Evolutionary conservation across 352 stramenopile species (phyloP).

Genomic region (Aphanomyces euteiches): DNA sequence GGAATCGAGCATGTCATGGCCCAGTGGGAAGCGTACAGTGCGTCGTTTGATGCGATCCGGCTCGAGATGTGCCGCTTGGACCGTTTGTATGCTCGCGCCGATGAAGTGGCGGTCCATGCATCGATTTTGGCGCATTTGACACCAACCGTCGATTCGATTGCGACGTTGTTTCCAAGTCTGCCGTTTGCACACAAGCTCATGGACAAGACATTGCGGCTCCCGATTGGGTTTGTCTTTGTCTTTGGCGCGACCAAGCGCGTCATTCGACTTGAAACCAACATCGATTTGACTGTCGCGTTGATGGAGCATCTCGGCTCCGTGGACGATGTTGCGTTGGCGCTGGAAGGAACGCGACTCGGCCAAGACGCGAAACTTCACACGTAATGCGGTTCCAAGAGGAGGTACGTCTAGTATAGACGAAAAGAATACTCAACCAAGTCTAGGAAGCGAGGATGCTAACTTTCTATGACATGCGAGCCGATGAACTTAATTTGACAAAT

Average conservation of each 20-base stretch:
- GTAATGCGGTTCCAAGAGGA: no score
- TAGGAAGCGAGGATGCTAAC: no score
- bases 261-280: background rate
- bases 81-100: background rate
- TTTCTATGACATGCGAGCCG: no score
- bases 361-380: background rate
- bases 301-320: background rate
- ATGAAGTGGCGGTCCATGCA: background rate
- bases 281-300: background rate
- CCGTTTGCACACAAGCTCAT: background rate
- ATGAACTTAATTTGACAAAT: no score
- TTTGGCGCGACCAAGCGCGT: slow-evolving; percentile 8
- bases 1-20: background rate
- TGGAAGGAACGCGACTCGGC: background rate
- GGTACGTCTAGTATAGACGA: no score
- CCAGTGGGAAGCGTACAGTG: background rate
- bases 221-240: background rate
- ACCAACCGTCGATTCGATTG: background rate
- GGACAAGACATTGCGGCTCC: background rate
- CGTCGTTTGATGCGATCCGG: background rate
- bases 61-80: background rate
- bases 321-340: background rate
- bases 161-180: background rate
- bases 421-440: no score
- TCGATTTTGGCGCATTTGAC: background rate